A percentile compares a stretch with the other conserved stretches of the same genome.
Conservation (phyloP, 73 alveolate species). For the Paramecium octaurelia region DNA sequence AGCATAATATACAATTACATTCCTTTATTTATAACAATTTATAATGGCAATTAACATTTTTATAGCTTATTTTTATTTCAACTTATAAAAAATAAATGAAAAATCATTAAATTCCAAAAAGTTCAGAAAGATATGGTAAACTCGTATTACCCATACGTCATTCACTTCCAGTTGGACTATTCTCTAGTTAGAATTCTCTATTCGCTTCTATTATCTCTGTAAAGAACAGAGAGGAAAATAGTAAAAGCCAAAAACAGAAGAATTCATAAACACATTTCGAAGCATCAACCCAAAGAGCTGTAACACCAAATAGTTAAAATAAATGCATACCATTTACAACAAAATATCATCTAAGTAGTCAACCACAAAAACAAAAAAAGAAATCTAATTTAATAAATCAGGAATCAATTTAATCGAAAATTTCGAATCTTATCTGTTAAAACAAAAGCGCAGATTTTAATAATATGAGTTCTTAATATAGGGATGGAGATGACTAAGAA, state of each 20-base stretch:
- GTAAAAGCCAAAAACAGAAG: background rate
- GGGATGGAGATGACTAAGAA: background rate
- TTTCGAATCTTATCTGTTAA: background rate
- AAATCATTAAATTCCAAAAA: background rate
- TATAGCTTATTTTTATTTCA: background rate
- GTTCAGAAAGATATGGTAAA: background rate
- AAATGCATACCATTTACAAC: background rate
- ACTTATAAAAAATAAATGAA: background rate
- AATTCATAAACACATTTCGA: background rate
- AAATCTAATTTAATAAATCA: background rate
- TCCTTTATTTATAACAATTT: background rate
- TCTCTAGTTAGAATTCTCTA: background rate
- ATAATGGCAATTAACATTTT: background rate
- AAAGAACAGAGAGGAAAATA: background rate
- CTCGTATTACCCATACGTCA: background rate
- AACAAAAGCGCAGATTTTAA: conserved; percentile 1
- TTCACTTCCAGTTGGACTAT: background rate
- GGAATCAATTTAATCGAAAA: background rate
- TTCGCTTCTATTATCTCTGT: background rate
- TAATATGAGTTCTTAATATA: background rate
- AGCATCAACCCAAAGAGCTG: background rate
- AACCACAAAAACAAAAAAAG: background rate
- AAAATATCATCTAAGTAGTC: background rate
- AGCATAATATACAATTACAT: background rate
- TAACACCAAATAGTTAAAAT: background rate